Conservation (phyloP, 306 rosid genomes). For the Hippophae tibetana region DNA sequence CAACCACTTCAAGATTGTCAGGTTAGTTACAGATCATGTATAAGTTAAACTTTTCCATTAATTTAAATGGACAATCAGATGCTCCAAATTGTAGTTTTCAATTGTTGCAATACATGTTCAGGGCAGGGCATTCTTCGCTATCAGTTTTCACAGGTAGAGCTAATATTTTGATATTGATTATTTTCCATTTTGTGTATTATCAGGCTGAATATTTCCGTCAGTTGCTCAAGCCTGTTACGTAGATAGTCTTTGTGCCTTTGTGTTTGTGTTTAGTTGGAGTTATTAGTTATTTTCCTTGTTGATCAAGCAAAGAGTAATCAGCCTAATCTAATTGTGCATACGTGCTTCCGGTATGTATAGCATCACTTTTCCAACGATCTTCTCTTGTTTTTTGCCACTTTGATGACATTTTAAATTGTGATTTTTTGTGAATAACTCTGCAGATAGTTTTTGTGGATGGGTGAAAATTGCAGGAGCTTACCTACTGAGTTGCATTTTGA, state of each 20-base stretch:
- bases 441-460: conserved; percentile 32
- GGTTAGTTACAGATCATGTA: conserved; percentile 37
- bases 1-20: conserved; percentile 88
- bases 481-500: conserved; percentile 38
- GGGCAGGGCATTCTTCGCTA: not conserved
- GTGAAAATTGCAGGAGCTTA: conserved; percentile 33
- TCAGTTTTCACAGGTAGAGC: conserved; percentile 6
- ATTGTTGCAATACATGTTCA: not conserved
- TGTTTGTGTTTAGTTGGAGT: conserved; percentile 31
- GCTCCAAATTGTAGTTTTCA: not conserved
- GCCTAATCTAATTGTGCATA: conserved; percentile 1
- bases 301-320: conserved; percentile 29
- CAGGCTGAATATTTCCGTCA: conserved; percentile 93
- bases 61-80: not conserved
- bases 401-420: too few relatives aligned
- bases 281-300: conserved; percentile 32
- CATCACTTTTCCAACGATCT: too few relatives aligned
- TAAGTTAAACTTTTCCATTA: not conserved
- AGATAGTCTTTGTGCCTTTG: conserved; percentile 24
- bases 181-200: conserved; percentile 5
- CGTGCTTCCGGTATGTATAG: too few relatives aligned
- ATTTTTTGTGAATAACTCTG: too few relatives aligned
- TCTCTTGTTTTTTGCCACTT: too few relatives aligned
- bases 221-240: conserved; percentile 89
- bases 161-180: not conserved